Conservation (phyloP, 2,329 filamentous ascomycete genomes). For the Ilyonectria robusta region DNA sequence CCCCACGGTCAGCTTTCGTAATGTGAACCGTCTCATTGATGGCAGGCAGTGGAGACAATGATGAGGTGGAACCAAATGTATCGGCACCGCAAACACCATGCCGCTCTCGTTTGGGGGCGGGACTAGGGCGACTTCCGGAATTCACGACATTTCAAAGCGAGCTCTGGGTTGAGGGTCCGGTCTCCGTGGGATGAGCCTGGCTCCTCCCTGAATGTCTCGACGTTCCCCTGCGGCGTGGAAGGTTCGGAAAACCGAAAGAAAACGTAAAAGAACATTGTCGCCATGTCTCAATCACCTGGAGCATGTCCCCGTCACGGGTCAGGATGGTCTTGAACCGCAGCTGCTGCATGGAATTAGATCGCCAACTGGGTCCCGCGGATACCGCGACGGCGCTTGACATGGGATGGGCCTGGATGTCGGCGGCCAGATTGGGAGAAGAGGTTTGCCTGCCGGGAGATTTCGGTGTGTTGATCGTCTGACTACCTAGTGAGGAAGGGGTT, state of each 20-base stretch:
- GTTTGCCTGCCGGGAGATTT: neutral
- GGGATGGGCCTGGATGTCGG: slow-evolving; percentile 5
- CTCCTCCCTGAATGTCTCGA: slow-evolving; percentile 25
- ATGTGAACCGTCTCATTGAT: neutral
- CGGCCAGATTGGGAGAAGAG: slow-evolving; percentile 23
- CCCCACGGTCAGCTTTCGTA: neutral
- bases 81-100: slow-evolving; percentile 7
- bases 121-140: slow-evolving; percentile 2
- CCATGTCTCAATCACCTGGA: neutral
- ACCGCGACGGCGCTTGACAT: slow-evolving; percentile 4
- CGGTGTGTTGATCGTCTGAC: slow-evolving; percentile 5
- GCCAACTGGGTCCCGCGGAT: slow-evolving; percentile 16
- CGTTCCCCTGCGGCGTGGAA: neutral
- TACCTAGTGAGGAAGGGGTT: neutral
- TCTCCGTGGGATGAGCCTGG: slow-evolving; percentile 8
- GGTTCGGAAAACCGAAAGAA: neutral
- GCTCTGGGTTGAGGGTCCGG: neutral
- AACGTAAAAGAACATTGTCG: neutral
- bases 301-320: neutral
- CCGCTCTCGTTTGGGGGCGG: neutral
- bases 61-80: slow-evolving; percentile 7
- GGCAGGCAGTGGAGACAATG: neutral
- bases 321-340: neutral
- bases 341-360: slow-evolving; percentile 24
- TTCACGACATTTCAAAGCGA: neutral